Evolutionary conservation across 345 rosid genomes (phyloP).

Genomic region (Stellera chamaejasme): DNA sequence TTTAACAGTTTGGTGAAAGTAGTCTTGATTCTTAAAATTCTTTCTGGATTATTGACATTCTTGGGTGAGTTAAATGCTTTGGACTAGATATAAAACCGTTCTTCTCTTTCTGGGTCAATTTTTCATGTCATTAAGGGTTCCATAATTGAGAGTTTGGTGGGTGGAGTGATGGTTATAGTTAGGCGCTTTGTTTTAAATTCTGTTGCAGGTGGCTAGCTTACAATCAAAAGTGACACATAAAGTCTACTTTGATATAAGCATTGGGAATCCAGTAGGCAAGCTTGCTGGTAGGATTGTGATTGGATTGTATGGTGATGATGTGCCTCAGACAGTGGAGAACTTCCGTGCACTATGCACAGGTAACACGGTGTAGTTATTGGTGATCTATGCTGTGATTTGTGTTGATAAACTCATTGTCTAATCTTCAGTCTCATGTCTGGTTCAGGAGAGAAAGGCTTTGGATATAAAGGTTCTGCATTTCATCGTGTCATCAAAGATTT

Average conservation of each 20-base stretch:
- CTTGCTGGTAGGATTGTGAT: slow-evolving; percentile 82
- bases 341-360: slow-evolving; percentile 98
- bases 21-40: not conserved
- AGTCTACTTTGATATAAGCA: slow-evolving; percentile 86
- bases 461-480: slow-evolving; percentile 67
- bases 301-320: slow-evolving; percentile 93
- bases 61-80: not conserved
- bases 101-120: not conserved
- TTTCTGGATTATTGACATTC: not conserved
- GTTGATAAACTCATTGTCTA: not conserved
- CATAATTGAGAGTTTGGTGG: not conserved
- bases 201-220: slow-evolving; percentile 31
- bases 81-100: not conserved
- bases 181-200: not conserved
- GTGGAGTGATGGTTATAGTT: not conserved
- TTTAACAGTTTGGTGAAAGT: not conserved
- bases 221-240: slow-evolving; percentile 87
- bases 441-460: slow-evolving; percentile 96
- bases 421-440: slow-evolving; percentile 12
- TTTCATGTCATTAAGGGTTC: not conserved
- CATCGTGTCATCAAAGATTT: slow-evolving; percentile 96
- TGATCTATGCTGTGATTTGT: not conserved
- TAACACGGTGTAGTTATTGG: slow-evolving; percentile 11
- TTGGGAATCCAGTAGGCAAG: slow-evolving; percentile 90
- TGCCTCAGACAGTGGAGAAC: slow-evolving; percentile 90